Evolutionary conservation across 345 rosid genomes (phyloP), one percentile per base, ranked within the genome.

Genomic region (Corchorus olitorius): DNA sequence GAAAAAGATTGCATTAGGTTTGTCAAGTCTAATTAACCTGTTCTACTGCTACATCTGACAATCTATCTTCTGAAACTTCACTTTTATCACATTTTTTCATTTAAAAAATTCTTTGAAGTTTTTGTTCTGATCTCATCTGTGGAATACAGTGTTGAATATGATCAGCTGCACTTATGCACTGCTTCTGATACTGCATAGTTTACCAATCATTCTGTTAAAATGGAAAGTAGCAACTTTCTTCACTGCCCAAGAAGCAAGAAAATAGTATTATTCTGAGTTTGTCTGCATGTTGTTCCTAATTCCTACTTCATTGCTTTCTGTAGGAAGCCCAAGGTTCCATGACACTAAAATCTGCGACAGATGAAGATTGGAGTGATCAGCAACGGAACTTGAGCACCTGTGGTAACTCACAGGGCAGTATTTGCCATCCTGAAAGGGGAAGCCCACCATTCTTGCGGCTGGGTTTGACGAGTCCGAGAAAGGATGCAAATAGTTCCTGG

Each of bases 401-500:
- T 17, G 27, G 52, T 59, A 59, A 54, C 15, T 72, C 61, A 54
- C 55, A 37, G 54, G 67, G 63, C 66, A 20, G 74, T 67, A 37
- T 20, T 68, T 68, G 75, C 34, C 59, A 45, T 56, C 81, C 76
- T 8, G 39, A 64, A 71, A 79, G 59, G 61, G 70, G 77, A 58
- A 72, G 62, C 45, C 75, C 84, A 59, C 76, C 84, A 71, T 80
- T 70, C 13, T 82, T 81, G 34, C 80, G 84, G 71, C 79, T 83
- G 69, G 75, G 83, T 62, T 75, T 75, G 72, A 78, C 77, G 4
- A 66, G 69, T 66, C 78, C 84, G 41, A 83, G 82, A 61, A 89
- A 82, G 76, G 94, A 89, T 67, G 67, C 83, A 48, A 77, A 82
- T 81, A 79, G 80, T 69, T 89, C 97, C 65, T 91, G 97, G 97